A percentile compares a stretch with the other conserved stretches of the same genome.
Conservation (phyloP, 1,139 yeast species). For the Blastobotrys persicus region DNA sequence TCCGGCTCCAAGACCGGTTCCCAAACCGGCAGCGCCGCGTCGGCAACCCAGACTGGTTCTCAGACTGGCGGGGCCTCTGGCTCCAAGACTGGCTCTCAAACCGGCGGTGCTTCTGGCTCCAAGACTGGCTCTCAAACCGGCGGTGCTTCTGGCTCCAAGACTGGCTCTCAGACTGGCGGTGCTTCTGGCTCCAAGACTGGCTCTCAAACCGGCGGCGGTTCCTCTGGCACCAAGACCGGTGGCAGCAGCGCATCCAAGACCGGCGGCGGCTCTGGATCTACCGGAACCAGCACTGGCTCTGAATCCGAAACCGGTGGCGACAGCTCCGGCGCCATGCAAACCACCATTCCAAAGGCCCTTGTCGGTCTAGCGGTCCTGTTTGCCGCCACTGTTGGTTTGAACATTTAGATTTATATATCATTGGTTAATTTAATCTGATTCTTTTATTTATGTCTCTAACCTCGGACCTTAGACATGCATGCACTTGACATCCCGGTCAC, state of each 20-base stretch:
- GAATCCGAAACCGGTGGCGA: slow-evolving; percentile 8
- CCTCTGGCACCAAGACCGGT: slow-evolving; percentile 1
- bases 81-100: slow-evolving; percentile 7
- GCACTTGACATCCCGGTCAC: too few relatives aligned
- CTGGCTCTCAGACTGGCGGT: slow-evolving; percentile 9
- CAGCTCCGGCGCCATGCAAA: neutral
- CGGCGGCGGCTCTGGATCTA: slow-evolving; percentile 1
- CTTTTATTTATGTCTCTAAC: too few relatives aligned
- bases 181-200: slow-evolving; percentile 6
- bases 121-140: slow-evolving; percentile 9
- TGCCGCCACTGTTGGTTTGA: slow-evolving; percentile 9
- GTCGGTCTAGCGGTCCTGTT: slow-evolving; percentile 13
- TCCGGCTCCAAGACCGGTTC: slow-evolving; percentile 10
- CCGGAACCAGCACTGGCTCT: slow-evolving; percentile 6
- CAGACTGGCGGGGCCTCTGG: neutral
- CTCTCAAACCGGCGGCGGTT: neutral
- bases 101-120: slow-evolving; percentile 1
- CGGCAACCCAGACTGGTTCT: slow-evolving; percentile 9
- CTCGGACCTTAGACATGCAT: too few relatives aligned
- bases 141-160: slow-evolving; percentile 7
- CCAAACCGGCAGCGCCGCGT: neutral
- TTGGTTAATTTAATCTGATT: too few relatives aligned
- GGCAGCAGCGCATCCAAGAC: slow-evolving; percentile 1
- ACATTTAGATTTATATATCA: too few relatives aligned
- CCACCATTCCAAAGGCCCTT: slow-evolving; percentile 9